These are phyloP conservation scores for Oryza officinalis DNA, from an alignment of 176 grass and related monocot genomes.

Conservation along the genomic window DNA sequence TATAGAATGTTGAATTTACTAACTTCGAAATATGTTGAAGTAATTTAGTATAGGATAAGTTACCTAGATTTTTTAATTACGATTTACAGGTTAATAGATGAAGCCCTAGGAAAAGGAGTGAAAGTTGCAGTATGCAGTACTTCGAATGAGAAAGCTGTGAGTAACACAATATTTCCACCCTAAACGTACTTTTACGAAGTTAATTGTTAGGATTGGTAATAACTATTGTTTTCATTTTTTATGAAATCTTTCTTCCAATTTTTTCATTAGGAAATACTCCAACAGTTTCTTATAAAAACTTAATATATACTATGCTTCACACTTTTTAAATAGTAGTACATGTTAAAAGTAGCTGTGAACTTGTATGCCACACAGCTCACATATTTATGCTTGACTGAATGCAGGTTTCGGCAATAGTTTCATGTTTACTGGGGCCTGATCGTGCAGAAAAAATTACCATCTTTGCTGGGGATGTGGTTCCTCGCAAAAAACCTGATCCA, in stretches of 20 bases:
- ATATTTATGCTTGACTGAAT: slow-evolving; percentile 20
- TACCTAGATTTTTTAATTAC: slow-evolving; percentile 15
- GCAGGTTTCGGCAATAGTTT: slow-evolving; percentile 96
- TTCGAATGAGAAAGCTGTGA: slow-evolving; percentile 97
- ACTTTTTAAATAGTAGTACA: background rate
- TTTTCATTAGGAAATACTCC: background rate
- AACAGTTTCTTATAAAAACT: background rate
- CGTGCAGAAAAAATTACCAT: slow-evolving; percentile 88
- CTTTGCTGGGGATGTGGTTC: slow-evolving; percentile 98
- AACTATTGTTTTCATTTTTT: background rate
- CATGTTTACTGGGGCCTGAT: slow-evolving; percentile 73
- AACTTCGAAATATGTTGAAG: background rate
- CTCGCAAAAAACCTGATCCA: slow-evolving; percentile 94
- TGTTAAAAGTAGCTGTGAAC: background rate
- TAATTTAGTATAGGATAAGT: background rate
- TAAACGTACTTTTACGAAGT: background rate
- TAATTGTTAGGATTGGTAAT: background rate
- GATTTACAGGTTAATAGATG: slow-evolving; percentile 83
- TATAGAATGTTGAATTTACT: background rate
- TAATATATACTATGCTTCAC: background rate
- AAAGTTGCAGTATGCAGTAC: slow-evolving; percentile 97
- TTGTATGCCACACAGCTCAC: background rate
- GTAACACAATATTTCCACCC: slow-evolving; percentile 25
- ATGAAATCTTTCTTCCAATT: background rate
- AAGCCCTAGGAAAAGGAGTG: slow-evolving; percentile 77